phyloP scores from a whole-genome alignment of 768 basidiomycete genomes.

The Roridomyces roridus region DNA sequence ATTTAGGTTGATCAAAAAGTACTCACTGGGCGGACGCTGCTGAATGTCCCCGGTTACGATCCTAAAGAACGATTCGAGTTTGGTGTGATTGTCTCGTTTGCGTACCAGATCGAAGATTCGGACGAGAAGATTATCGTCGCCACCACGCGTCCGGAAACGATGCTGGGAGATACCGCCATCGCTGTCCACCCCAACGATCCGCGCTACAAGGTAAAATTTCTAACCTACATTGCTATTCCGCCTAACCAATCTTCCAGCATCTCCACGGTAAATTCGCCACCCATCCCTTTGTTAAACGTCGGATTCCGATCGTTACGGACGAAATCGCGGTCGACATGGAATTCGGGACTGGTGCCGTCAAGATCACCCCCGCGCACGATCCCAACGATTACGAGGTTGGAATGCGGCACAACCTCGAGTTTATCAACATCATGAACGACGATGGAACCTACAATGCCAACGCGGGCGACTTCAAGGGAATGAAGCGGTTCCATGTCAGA shows the following conservation, averaged over 20 bases:
- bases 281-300: conserved; percentile 89
- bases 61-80: conserved; percentile 96
- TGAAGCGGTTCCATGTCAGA: conserved; percentile 96
- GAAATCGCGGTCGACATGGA: conserved; percentile 90
- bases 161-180: conserved; percentile 97
- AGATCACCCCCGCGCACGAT: conserved; percentile 98
- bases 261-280: conserved; percentile 91
- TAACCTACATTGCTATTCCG: neutral
- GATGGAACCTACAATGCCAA: conserved; percentile 95
- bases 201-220: conserved; percentile 71
- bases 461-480: conserved; percentile 89
- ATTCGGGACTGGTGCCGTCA: conserved; percentile 98
- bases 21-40: conserved; percentile 80
- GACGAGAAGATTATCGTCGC: conserved; percentile 94
- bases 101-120: conserved; percentile 87
- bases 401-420: conserved; percentile 82
- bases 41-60: conserved; percentile 95
- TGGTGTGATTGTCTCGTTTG: conserved; percentile 95
- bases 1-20: conserved; percentile 90
- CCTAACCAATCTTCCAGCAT: conserved; percentile 52
- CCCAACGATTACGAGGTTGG: conserved; percentile 97
- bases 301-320: conserved; percentile 89
- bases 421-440: conserved; percentile 95
- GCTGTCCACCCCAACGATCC: conserved; percentile 95
- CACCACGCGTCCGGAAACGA: conserved; percentile 97